phyloP scores from a whole-genome alignment of 1,284 basidiomycete species.

The Puccinia coronata region DNA sequence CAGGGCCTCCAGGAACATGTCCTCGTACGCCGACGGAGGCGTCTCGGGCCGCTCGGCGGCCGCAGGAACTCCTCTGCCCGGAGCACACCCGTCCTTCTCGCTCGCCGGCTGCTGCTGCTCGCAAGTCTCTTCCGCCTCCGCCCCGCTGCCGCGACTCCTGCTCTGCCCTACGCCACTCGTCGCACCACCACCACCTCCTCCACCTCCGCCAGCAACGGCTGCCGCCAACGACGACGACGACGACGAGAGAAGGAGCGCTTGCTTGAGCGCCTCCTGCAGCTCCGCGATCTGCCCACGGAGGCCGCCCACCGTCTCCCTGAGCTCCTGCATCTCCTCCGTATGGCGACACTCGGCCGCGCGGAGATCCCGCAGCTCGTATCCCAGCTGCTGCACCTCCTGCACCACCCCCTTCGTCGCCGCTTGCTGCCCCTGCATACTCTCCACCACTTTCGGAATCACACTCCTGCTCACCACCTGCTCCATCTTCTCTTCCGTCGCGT shows the following conservation, averaged over 20 bases:
- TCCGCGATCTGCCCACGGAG: background rate
- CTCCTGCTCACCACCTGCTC: background rate
- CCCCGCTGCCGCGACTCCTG: too few relatives aligned
- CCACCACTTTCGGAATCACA: background rate
- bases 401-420: background rate
- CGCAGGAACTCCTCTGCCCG: too few relatives aligned
- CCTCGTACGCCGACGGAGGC: constrained; percentile 4
- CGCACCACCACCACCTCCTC: too few relatives aligned
- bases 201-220: too few relatives aligned
- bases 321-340: background rate
- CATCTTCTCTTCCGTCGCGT: background rate
- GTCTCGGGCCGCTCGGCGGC: background rate
- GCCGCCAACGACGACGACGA: background rate
- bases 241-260: background rate
- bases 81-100: too few relatives aligned
- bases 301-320: background rate
- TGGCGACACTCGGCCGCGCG: background rate
- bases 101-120: too few relatives aligned
- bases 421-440: background rate
- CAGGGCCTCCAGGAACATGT: constrained; percentile 27
- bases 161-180: too few relatives aligned
- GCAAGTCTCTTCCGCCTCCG: too few relatives aligned
- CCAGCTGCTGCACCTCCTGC: background rate
- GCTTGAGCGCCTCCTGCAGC: background rate
- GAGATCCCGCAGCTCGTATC: background rate